Evolutionary conservation across 305 asterid species (phyloP).

Genomic region (Fraxinus angustifolia): DNA sequence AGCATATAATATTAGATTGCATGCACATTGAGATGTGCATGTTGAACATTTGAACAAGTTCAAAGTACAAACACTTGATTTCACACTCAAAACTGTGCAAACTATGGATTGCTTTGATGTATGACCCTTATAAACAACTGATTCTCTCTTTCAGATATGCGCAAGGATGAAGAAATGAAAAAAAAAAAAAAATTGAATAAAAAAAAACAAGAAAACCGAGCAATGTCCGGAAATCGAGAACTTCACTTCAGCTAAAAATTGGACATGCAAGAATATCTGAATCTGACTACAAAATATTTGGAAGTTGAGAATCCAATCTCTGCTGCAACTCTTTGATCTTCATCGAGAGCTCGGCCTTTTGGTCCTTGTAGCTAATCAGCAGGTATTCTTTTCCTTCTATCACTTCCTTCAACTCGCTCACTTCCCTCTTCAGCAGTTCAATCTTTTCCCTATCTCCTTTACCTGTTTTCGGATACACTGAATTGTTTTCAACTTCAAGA

Average conservation of each 20-base stretch:
- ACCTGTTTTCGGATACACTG: conserved; percentile 39
- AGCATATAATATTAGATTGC: neutral
- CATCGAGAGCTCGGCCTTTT: conserved; percentile 69
- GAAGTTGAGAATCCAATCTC: conserved; percentile 83
- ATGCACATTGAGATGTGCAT: neutral
- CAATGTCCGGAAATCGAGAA: conserved; percentile 26
- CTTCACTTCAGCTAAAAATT: conserved; percentile 19
- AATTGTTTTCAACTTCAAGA: conserved; percentile 40
- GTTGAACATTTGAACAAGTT: neutral
- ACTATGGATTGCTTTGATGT: conserved; percentile 10
- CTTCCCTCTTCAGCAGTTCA: conserved; percentile 69
- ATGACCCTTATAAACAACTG: conserved; percentile 21
- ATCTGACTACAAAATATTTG: conserved; percentile 64
- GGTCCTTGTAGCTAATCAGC: conserved; percentile 85
- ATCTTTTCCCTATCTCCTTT: conserved; percentile 56
- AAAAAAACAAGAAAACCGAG: conserved; percentile 13
- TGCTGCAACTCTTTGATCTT: conserved; percentile 83
- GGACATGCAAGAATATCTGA: conserved; percentile 37
- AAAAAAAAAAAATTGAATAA: neutral
- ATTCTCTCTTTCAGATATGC: conserved; percentile 26
- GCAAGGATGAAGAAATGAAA: conserved; percentile 19
- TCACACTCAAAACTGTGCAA: conserved; percentile 17
- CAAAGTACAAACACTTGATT: conserved; percentile 15
- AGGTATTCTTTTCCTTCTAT: conserved; percentile 83
- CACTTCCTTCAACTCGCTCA: conserved; percentile 73